Conservation (phyloP, 1,139 yeast genomes). For the Saccharomyces hybrid region DNA sequence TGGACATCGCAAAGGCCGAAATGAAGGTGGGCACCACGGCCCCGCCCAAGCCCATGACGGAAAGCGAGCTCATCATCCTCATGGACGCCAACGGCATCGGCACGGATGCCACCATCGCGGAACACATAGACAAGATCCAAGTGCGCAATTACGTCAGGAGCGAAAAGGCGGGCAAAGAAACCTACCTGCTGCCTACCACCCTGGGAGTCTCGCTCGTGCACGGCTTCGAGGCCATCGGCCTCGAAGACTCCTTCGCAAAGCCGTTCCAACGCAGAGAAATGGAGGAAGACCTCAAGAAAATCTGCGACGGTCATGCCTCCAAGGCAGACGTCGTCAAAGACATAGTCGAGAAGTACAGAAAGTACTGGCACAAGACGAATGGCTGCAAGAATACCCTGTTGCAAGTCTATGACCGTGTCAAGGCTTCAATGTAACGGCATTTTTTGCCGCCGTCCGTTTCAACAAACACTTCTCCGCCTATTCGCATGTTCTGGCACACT, state of each 20-base stretch:
- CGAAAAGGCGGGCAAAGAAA: conserved; percentile 35
- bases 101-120: conserved; percentile 98
- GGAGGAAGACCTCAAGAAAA: conserved; percentile 58
- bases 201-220: conserved; percentile 84
- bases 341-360: conserved; percentile 53
- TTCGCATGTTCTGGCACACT: too few species aligned
- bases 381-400: conserved; percentile 23
- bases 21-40: conserved; percentile 69
- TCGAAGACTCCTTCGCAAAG: conserved; percentile 72
- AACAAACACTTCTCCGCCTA: too few species aligned
- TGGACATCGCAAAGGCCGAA: conserved; percentile 47
- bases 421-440: too few species aligned
- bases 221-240: conserved; percentile 75
- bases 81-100: conserved; percentile 99
- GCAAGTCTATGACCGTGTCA: conserved; percentile 30
- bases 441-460: too few species aligned
- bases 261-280: conserved; percentile 78
- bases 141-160: conserved; percentile 60
- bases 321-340: conserved; percentile 51
- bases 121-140: conserved; percentile 79
- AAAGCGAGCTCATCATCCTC: conserved; percentile 79
- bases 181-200: conserved; percentile 62
- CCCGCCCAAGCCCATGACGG: conserved; percentile 81
- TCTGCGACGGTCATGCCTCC: conserved; percentile 56
- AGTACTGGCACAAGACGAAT: conserved; percentile 42